Evolutionary conservation across 345 rosid species (phyloP).

Genomic region (Citrus sinensis): DVS_A1.0 CM039163.1:6329001-6329500

Average conservation of each 20-base stretch:
- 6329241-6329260: constrained; percentile 5
- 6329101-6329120: not conserved
- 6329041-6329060: not conserved
- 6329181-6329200: not conserved
- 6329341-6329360: constrained; percentile 91
- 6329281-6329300: constrained; percentile 56
- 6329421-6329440: not conserved
- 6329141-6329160: not conserved
- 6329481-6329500: constrained; percentile 73
- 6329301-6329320: constrained; percentile 77
- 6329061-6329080: not conserved
- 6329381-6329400: not conserved
- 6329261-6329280: not conserved
- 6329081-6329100: not conserved
- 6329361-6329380: not conserved
- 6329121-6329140: not conserved
- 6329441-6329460: not conserved
- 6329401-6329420: not conserved
- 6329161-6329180: not conserved
- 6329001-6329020: not conserved
- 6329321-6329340: constrained; percentile 64
- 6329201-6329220: constrained; percentile 1
- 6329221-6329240: not conserved
- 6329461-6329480: constrained; percentile 66
- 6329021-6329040: not conserved